Base-by-base conservation (phyloP, 1,139 yeast species). In the Sugiyamaella novakii region DNA sequence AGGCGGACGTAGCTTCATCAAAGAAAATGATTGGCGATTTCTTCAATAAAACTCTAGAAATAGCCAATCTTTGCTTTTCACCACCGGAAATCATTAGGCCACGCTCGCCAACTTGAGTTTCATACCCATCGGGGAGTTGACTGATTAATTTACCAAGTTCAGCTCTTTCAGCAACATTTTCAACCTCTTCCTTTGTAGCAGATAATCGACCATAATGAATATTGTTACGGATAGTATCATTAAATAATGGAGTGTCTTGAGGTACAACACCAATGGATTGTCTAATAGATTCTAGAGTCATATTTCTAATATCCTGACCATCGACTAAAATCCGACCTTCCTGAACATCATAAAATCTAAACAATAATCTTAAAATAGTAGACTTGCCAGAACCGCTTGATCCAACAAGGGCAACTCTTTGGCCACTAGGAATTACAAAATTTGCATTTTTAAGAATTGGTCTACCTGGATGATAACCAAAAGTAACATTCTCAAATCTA, bases 51-150 rank as follows among this genome's bases (percentile, higher is more conserved):
- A 92, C 80, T 57, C 99, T 75, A 0, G 97, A 94, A 59, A 92
- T 88, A 0, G 98, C 98, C 47, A 92, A 74, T 55, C 99, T 75
- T 68, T 92, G 99, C 65, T 94, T 91, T 67, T 92, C 98, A 50
- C 99, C 99, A 11, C 99, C 98, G 8, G 97, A 88, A 42, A 92
- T 89, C 98, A 92, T 92, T 78, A 92, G 77, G 18, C 99, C 98
- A 59, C 99, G 75, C 68, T 94, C 99, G 44, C 99, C 99, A n/a
- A 92, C 98, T 49, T 87, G 75, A 0, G 98, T 92, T 30, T 84
- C 73, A 38, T 78, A 73, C 1, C 97, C 97, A 11, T 87, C 86
- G 0, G 98, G 98, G 41, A 92, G 71, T 44, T 84, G 87, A 5
- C 68, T 61, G 17, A 94, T 76, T 39, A 91, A 71, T 17, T 70